These are phyloP conservation scores for Globisporangium takayamanum DNA, from an alignment of 352 stramenopile species.

Conservation along the genomic window DNA sequence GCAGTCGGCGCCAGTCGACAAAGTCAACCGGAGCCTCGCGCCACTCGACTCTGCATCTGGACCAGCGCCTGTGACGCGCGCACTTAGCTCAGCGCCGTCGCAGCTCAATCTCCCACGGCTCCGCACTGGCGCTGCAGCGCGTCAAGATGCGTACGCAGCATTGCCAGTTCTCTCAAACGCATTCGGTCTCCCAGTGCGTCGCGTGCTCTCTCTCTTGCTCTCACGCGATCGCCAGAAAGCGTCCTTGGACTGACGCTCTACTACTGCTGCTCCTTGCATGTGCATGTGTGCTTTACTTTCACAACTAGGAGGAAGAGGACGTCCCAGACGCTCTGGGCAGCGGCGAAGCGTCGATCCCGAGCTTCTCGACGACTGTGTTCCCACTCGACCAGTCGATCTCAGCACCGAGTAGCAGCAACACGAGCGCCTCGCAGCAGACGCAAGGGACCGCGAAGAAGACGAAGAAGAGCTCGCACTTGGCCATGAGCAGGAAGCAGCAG, in stretches of 20 bases:
- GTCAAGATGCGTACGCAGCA: background rate
- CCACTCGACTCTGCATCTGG: background rate
- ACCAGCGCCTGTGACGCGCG: background rate
- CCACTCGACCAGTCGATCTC: background rate
- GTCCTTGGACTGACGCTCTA: background rate
- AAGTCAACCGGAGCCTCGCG: background rate
- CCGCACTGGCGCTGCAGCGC: background rate
- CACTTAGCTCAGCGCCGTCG: conserved; percentile 7
- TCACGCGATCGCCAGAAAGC: background rate
- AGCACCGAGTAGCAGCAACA: background rate
- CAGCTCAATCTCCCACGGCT: conserved; percentile 6
- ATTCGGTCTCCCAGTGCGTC: conserved; percentile 7
- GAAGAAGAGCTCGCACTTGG: background rate
- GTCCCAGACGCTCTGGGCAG: background rate
- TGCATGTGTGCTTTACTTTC: no score
- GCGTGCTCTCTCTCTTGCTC: background rate
- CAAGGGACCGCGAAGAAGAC: background rate
- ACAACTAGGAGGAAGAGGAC: background rate
- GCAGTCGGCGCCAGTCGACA: background rate
- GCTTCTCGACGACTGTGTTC: conserved; percentile 9
- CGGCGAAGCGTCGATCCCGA: conserved; percentile 10
- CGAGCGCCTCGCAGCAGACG: background rate
- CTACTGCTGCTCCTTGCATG: background rate
- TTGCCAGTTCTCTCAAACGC: conserved; percentile 3
- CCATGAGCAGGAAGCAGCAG: background rate